Base-by-base conservation (phyloP, 1,284 basidiomycete genomes). In the Thecaphora thlaspeos region DNA sequence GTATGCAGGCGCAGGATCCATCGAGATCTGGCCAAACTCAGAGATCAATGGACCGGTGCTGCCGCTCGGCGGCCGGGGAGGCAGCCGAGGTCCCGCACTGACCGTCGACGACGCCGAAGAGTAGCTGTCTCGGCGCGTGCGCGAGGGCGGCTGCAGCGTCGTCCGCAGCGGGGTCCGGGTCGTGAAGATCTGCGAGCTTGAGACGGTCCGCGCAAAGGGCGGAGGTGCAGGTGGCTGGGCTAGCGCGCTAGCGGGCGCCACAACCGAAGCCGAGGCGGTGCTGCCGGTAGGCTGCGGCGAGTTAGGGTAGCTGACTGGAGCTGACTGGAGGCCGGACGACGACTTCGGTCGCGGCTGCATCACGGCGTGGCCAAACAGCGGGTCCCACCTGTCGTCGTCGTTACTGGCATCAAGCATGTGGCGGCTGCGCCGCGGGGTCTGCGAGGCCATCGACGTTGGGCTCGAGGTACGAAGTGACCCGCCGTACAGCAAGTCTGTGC, bases 361-460 rank as follows among this genome's bases (percentile, higher is more conserved):
- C 2, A 61, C 53, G 9, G 61, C 61, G 43, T 63, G 61, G 2
- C 48, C 61, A 40, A 63, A 63, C 55, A 63, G 45, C n/a, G 44
- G 44, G 17, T 34, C 18, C 19, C 38, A 36, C 8, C 38, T 22
- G 8, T 51, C 48, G 23, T 56, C 54, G 3, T 58, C 52, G 2
- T 46, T 40, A 17, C 51, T 55, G 2, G 51, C 41, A n/a, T 63
- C 61, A 2, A 62, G 51, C 55, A 55, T 49, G 22, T 51, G 42
- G 10, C 46, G 41, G 11, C 54, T 37, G 7, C 28, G 32, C 2
- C 34, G 34, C 34, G 42, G 30, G 17, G 11, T 43, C 4, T 7
- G 3, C 3, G 42, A 28, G 15, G 42, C 26, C 9, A 30, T 43
- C 14, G 42, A 43, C 42, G 30, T 28, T 10, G 42, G 21, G 37